Base-by-base conservation (phyloP, 208 protist genomes). In the Acanthamoeba triangularis region DNA sequence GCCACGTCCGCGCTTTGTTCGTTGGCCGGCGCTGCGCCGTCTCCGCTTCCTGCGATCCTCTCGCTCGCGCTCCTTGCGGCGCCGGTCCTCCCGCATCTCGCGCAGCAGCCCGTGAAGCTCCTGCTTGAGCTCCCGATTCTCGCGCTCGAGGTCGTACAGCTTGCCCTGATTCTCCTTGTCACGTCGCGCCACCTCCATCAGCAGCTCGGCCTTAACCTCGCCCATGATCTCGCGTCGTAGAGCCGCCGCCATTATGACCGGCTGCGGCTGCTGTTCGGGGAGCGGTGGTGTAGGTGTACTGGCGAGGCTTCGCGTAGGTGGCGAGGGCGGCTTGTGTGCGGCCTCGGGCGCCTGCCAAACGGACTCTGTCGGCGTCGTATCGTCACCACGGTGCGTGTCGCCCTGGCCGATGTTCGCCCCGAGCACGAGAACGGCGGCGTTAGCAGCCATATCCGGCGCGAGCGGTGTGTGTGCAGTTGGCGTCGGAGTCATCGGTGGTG, bases 131-230 rank as follows among this genome's bases (percentile, higher is more conserved):
- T 69, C 63, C 6, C n/a, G 63, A 35, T 69, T 69, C 63, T 69
- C 63, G 28, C 2, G 63, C 28, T 69, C 63, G 63, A 69, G 63
- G n/a, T 69, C 63, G 63, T 69, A 13, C 28, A 69, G 63, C 63
- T 69, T 69, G 63, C 63, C 63, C n/a, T 69, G 63, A 28, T 35
- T 69, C 14, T 69, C 63, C 63, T 35, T 69, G 28, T 35, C 63
- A 3, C 63, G 18, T 28, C 63, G 63, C 28, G 20, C 18, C 28
- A 69, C 63, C 11, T 69, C 63, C 63, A 69, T 69, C 63, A 69
- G 63, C 63, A 69, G 63, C 63, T 69, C 63, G 63, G 63, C 28
- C 63, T 69, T 69, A 28, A 69, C 20, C 63, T 69, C 63, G 63
- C 63, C 63, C 63, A 69, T 69, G 63, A 69, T 69, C 28, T 69